Evolutionary conservation across 305 asterid species (phyloP).

Genomic region (Stenogyne calaminthoides): DNA sequence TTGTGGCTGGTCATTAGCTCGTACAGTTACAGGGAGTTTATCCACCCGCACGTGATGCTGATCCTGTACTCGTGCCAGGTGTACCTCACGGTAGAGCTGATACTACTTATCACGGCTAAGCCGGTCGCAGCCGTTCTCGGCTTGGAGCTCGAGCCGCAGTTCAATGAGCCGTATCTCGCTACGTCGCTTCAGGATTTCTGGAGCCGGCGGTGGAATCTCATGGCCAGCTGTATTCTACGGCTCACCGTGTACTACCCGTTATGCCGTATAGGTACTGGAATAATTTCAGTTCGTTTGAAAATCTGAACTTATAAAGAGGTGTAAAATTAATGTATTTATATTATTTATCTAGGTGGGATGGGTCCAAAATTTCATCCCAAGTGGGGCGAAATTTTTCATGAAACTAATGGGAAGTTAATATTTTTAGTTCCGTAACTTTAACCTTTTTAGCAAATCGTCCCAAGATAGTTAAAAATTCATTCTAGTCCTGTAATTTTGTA

Average conservation of each 20-base stretch:
- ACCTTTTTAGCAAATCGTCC: too few relatives aligned
- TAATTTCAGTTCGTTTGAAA: too few relatives aligned
- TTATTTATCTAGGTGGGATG: too few relatives aligned
- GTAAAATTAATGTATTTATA: too few relatives aligned
- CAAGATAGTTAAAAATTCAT: too few relatives aligned
- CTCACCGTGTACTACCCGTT: conserved; percentile 60
- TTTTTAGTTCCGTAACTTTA: too few relatives aligned
- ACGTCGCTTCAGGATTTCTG: conserved; percentile 75
- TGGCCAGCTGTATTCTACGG: conserved; percentile 54
- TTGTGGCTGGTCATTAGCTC: conserved; percentile 23
- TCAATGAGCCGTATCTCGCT: conserved; percentile 63
- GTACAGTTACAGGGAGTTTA: conserved; percentile 35
- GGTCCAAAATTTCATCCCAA: too few relatives aligned
- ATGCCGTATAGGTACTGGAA: background rate
- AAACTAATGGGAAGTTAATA: too few relatives aligned
- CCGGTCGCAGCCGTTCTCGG: conserved; percentile 54
- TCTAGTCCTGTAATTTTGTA: too few relatives aligned
- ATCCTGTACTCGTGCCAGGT: conserved; percentile 49
- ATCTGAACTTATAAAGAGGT: too few relatives aligned
- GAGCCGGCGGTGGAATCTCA: conserved; percentile 80
- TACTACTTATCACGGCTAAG: conserved; percentile 40
- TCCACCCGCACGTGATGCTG: conserved; percentile 40
- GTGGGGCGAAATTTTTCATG: too few relatives aligned
- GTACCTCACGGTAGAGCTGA: conserved; percentile 53
- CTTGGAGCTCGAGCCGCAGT: conserved; percentile 59